Evolutionary conservation across 192 early-diverging fungal genomes (phyloP).

Genomic region (Obelidium mucronatum): DNA sequence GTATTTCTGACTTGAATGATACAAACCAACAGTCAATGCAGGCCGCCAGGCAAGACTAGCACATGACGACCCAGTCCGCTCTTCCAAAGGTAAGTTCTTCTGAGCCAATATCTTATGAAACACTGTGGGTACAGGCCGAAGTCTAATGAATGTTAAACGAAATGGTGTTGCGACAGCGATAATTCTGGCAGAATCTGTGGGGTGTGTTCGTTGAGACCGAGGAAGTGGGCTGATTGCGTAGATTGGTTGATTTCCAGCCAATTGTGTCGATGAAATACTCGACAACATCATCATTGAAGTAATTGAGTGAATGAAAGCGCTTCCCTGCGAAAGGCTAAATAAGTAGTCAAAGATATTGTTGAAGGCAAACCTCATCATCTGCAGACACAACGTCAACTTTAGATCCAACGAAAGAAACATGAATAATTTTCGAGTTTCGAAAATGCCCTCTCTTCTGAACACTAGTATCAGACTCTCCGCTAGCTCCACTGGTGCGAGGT

Average conservation of each 20-base stretch:
- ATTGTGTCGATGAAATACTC: slow-evolving; percentile 10
- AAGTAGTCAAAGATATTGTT: not conserved
- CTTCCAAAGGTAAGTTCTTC: not conserved
- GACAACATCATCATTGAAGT: slow-evolving; percentile 14
- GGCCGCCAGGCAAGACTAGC: slow-evolving; percentile 23
- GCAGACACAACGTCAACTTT: slow-evolving; percentile 49
- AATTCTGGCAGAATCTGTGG: slow-evolving; percentile 12
- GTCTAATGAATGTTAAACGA: slow-evolving; percentile 23
- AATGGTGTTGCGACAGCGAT: slow-evolving; percentile 27
- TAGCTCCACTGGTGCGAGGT: not conserved
- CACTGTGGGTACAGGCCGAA: slow-evolving; percentile 16
- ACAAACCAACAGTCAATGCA: not conserved
- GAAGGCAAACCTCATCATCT: slow-evolving; percentile 48
- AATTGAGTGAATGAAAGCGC: slow-evolving; percentile 51
- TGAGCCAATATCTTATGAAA: not conserved
- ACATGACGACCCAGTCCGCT: not conserved
- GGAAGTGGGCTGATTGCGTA: slow-evolving; percentile 27
- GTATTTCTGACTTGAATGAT: too few species aligned
- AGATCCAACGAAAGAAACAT: slow-evolving; percentile 44
- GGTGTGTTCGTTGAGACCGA: slow-evolving; percentile 21
- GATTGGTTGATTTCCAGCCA: slow-evolving; percentile 33
- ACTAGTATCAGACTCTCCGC: not conserved
- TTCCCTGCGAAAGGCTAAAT: slow-evolving; percentile 41
- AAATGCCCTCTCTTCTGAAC: slow-evolving; percentile 45
- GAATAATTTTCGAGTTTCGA: slow-evolving; percentile 44